Conservation (phyloP, 192 early-diverging fungal genomes). For the Piromyces finnis region DNA sequence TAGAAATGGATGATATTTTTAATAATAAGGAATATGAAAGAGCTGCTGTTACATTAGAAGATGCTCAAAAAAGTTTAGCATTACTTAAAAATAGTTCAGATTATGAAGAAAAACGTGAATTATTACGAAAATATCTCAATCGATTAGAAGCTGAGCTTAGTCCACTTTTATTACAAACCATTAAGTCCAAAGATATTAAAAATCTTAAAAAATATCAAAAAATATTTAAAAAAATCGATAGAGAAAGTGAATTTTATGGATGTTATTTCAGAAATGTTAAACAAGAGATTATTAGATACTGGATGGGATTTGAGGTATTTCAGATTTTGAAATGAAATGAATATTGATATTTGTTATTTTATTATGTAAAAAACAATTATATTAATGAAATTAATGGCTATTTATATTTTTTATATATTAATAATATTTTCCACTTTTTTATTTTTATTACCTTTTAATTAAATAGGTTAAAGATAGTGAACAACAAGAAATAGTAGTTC, state of each 20-base stretch:
- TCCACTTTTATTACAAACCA: conserved; percentile 23
- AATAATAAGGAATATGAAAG: conserved; percentile 35
- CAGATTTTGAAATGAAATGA: too few species aligned
- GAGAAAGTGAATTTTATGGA: conserved; percentile 31
- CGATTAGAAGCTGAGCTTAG: conserved; percentile 32
- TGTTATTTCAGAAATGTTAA: conserved; percentile 24
- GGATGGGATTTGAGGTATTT: background rate
- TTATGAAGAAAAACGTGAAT: conserved; percentile 32
- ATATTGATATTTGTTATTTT: too few species aligned
- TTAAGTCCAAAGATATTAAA: conserved; percentile 35
- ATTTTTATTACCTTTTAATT: too few species aligned
- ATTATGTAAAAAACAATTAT: too few species aligned
- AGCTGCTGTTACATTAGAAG: conserved; percentile 36
- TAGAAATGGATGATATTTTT: conserved; percentile 49
- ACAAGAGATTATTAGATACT: background rate
- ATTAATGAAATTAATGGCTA: too few species aligned
- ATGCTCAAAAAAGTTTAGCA: conserved; percentile 42
- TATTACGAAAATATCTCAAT: conserved; percentile 35
- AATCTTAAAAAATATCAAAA: conserved; percentile 22
- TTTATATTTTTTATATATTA: too few species aligned
- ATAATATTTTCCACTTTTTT: too few species aligned
- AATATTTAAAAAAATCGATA: conserved; percentile 39
- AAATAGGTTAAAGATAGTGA: background rate
- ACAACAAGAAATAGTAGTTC: background rate
- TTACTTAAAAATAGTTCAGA: conserved; percentile 50